phyloP scores from a whole-genome alignment of 257 asterid genomes.

The Vinca minor region DNA sequence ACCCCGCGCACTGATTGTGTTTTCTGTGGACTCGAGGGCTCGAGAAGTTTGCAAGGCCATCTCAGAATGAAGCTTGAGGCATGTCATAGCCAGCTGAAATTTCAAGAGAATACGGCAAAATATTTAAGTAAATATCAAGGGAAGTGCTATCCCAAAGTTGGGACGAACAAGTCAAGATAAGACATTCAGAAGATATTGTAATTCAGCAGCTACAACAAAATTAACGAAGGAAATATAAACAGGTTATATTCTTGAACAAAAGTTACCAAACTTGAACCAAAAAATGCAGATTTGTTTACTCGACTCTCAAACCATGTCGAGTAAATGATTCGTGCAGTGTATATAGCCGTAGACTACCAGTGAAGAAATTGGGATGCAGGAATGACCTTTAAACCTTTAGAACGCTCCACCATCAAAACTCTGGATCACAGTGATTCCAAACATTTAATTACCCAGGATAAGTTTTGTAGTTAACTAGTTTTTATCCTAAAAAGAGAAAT shows the following conservation, averaged over 20 bases:
- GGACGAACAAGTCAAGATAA: not conserved
- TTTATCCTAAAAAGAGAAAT: no score
- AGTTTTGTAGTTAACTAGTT: no score
- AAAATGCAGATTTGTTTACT: no score
- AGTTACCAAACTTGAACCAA: no score
- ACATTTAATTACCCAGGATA: no score
- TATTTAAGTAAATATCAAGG: not conserved
- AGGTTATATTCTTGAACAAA: not conserved
- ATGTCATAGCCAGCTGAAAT: conserved; percentile 77
- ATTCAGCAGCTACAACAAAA: not conserved
- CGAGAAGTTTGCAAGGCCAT: conserved; percentile 87
- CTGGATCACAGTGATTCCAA: no score
- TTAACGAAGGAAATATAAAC: conserved; percentile 1
- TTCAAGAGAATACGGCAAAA: not conserved
- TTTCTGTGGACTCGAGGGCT: conserved; percentile 48
- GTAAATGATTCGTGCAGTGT: not conserved
- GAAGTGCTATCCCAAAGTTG: not conserved
- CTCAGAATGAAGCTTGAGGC: conserved; percentile 88
- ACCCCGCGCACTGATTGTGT: conserved; percentile 20
- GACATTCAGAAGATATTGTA: not conserved
- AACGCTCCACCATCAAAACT: conserved; percentile 3
- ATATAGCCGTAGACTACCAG: not conserved
- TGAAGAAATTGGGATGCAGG: no score
- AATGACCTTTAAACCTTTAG: not conserved
- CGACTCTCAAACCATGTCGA: no score